These are phyloP conservation scores for Apophysomyces elegans DNA, from an alignment of 371 early-diverging fungal genomes.

Conservation along the genomic window DNA sequence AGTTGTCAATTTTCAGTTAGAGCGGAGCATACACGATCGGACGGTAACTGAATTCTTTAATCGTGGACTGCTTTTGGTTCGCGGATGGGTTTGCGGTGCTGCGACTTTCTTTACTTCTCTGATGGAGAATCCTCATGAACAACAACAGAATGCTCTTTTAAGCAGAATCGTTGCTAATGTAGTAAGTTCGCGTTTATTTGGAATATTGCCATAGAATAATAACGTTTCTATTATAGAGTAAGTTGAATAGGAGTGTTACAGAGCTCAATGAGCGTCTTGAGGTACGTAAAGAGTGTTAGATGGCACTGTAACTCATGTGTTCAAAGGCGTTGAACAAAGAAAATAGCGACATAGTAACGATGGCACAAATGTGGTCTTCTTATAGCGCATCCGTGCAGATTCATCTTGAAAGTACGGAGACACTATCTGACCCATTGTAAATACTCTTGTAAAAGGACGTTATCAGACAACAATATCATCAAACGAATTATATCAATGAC, in stretches of 20 bases:
- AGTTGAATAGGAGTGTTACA: conserved; percentile 18
- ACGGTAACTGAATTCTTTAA: not conserved
- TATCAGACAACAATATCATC: too few species aligned
- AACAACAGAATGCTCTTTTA: conserved; percentile 25
- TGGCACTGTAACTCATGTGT: not conserved
- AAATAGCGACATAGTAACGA: conserved; percentile 22
- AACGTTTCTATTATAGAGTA: conserved; percentile 11
- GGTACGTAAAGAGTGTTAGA: not conserved
- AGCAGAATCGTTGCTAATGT: conserved; percentile 26
- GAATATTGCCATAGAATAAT: not conserved
- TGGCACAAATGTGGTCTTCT: conserved; percentile 27
- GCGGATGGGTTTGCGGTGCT: not conserved
- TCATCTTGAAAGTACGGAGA: conserved; percentile 28
- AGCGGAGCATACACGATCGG: not conserved
- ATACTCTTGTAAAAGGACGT: not conserved
- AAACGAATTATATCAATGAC: not conserved
- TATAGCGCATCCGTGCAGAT: conserved; percentile 25
- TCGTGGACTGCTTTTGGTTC: not conserved
- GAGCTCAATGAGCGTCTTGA: conserved; percentile 25
- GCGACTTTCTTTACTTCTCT: not conserved
- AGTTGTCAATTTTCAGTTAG: not conserved
- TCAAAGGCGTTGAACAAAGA: conserved; percentile 25
- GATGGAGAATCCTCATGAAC: conserved; percentile 33
- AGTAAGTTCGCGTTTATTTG: conserved; percentile 6
- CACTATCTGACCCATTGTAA: conserved; percentile 21